A percentile compares a stretch with the other conserved stretches of the same genome.
Conservation (phyloP, 2,329 filamentous ascomycete genomes). For the Aotearoamyces nothofagi region DNA sequence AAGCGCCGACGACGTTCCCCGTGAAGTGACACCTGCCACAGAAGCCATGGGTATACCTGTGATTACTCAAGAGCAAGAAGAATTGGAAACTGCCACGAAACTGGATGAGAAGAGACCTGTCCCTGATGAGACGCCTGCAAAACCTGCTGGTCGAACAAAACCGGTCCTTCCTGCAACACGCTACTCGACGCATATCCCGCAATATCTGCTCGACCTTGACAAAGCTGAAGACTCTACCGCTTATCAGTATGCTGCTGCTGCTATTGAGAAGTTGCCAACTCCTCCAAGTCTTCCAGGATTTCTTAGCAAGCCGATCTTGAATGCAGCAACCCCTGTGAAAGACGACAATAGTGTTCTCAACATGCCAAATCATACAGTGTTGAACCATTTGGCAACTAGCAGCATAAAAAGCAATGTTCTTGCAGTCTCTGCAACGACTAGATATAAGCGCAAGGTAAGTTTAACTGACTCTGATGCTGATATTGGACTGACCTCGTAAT, state of each 20-base stretch:
- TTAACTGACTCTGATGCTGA: conserved; percentile 4
- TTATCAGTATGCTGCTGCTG: conserved; percentile 60
- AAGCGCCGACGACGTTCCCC: conserved; percentile 52
- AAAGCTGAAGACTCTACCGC: conserved; percentile 62
- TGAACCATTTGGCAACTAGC: conserved; percentile 93
- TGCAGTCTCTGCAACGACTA: conserved; percentile 90
- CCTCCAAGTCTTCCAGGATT: conserved; percentile 83
- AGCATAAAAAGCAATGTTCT: conserved; percentile 95
- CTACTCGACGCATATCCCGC: conserved; percentile 64
- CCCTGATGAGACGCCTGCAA: conserved; percentile 13
- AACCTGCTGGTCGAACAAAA: conserved; percentile 33
- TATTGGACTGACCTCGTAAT: conserved; percentile 9
- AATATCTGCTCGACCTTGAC: conserved; percentile 77
- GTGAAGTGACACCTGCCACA: conserved; percentile 18
- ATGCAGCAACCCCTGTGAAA: conserved; percentile 82
- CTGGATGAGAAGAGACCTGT: conserved; percentile 15
- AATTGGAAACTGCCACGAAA: conserved; percentile 15
- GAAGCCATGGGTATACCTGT: conserved; percentile 11
- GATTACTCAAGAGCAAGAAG: conserved; percentile 7
- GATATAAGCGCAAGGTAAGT: conserved; percentile 84
- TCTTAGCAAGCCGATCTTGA: conserved; percentile 85
- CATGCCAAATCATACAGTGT: conserved; percentile 91
- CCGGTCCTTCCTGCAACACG: conserved; percentile 36
- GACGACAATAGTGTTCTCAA: conserved; percentile 95
- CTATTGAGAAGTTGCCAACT: conserved; percentile 64